Evolutionary conservation across 1,284 basidiomycete species (phyloP), one percentile per base, ranked within the genome.

Genomic region (Boletus mariae): DNA sequence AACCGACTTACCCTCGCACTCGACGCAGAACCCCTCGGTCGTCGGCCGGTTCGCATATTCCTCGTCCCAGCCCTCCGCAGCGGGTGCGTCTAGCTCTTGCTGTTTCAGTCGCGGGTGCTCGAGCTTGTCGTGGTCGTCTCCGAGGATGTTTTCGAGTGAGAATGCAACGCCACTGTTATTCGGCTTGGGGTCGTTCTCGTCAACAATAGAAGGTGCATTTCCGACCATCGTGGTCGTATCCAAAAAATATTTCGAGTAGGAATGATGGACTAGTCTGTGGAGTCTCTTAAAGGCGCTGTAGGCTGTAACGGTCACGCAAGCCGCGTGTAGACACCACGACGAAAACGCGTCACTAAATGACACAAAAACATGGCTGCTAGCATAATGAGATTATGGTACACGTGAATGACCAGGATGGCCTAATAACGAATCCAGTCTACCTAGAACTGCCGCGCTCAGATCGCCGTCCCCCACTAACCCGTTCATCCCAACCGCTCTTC

Each of bases 1-100:
- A 31, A 9, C 28, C 28, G 43, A 31, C 28, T 31, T 29, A 90
- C 89, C 89, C 81, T 91, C 89, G 65, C 89, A 92, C 67, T 92
- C 89, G 50, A 90, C 70, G 59, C 89, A 92, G 63, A 76, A 88
- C 0, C 88, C 89, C 52, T 88, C 83, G 7, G 74, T 71, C 6
- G 73, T 72, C 11, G 76, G 74, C 37, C 68, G 72, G 52, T 78
- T 75, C 1, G 57, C 65, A 4, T 72, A 71, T 62, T 86, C 85
- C 59, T 89, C 84, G 55, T 89, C 85, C 83, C 82, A 85, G 9
- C 82, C 82, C 37, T 73, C 75, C 20, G 71, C 65, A 42, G 54
- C 17, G 9, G 23, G 2, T 15, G 51, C 56, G 13, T 59, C 57
- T 23, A 49, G 17, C 49, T 67, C 70, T 25, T 63, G 59, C 17